Base-by-base conservation (phyloP, 352 stramenopile genomes). In the Pythium vanterpoolii region DNA sequence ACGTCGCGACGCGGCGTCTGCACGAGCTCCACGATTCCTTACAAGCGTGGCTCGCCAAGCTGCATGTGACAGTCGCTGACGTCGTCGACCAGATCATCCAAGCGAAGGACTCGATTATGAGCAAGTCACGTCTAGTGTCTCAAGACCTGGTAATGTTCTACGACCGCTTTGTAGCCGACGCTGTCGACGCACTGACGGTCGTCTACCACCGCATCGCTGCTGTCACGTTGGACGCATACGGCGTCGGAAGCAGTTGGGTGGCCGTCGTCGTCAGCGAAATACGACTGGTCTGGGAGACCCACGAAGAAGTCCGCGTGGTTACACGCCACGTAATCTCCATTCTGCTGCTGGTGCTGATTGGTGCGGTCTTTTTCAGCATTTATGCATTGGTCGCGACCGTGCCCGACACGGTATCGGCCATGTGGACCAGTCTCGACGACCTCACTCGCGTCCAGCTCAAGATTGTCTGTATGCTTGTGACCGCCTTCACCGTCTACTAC, bases 371-470 rank as follows among this genome's bases (percentile, higher is more conserved):
- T 38, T 57, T 63, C 10, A 57, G 60, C 1, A 11, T 81, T 28
- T 84, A 84, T 51, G 39, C 55, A 5, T 27, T 72, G 14, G 49
- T 60, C 0, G 64, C 56, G 19, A 64, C 65, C 1, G 34, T 78
- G 0, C 74, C 74, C 1, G 53, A 63, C 31, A 56, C 74, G 24
- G 45, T 72, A 11, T 56, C 62, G 27, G 33, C 60, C 24, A 66
- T 71, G 31, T 70, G 66, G 33, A 43, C 34, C 8, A 76, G 62
- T 23, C 62, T 79, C 27, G 74, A 81, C 55, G 74, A 77, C 23
- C 49, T 79, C 40, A 73, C 72, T 39, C 66, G 70, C 40, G 72
- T 70, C 16, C 69, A 81, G 60, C 55, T 79, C 62, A 79, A 79
- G 57, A 67, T 77, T 36, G 60, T 72, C 27, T 38, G 46, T 0